Evolutionary conservation across 768 basidiomycete species (phyloP), one percentile per base, ranked within the genome.

Genomic region (Leccinellum luteum): DNA sequence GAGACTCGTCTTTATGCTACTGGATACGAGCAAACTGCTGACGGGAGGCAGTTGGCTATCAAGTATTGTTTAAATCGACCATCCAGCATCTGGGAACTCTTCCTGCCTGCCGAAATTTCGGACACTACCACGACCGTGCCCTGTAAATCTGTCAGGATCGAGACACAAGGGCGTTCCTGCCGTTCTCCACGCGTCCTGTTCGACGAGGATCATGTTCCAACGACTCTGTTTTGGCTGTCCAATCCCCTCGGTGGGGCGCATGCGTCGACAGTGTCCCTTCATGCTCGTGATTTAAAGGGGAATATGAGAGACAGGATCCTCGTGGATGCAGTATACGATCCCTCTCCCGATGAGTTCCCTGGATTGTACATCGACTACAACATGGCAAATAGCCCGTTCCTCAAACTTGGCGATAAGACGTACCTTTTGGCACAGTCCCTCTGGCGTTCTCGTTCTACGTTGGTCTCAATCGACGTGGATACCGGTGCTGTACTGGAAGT

Each of bases 31-130:
- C 75, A 78, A 45, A 80, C 82, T 2, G 65, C 67, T 1, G 86
- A 89, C 52, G 83, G 80, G 4, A 80, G 83, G 41, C 61, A 82
- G 17, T 73, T 90, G 14, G 89, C 87, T 0, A 67, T 85, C 57
- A 82, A 79, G 58, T 73, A 73, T 4, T 89, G 87, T 66, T 77
- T 76, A 59, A 90, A 89, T 61, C 78, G 86, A 1, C 81, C 82
- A 0, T 47, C 45, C 6, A 79, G 80, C 0, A 79, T 88, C 15
- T 87, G 81, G 81, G 74, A 77, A n/a, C 60, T 87, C 21, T 59
- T 38, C 6, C 61, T 68, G 25, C n/a, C 57, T 52, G 28, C 3
- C 19, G 27, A 58, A 7, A 15, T 7, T 12, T 5, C 34, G 48
- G 50, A 52, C 25, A 53, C 56, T 43, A 50, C 38, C 51, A 2